Percentiles rank a stretch among this genome's conserved stretches.
Evolutionary conservation across 2,329 filamentous ascomycete genomes (phyloP).

Genomic region (Penicillium brasilianum): DNA sequence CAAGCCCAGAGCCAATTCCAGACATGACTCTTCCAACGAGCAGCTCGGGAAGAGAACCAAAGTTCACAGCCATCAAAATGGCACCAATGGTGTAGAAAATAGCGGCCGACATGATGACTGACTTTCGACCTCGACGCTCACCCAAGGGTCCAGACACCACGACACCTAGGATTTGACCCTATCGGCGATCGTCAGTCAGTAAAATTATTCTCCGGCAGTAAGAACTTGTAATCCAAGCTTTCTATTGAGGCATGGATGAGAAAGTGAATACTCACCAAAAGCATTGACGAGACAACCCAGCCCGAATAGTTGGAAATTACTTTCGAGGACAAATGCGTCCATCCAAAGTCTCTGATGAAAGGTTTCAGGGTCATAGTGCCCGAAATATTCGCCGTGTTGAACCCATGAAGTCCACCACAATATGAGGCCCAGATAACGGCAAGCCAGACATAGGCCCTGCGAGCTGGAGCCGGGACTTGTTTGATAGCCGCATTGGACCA

Average conservation of each 20-base stretch:
- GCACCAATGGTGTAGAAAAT: conserved; percentile 28
- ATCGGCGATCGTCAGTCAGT: not conserved
- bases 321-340: conserved; percentile 13
- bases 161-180: conserved; percentile 26
- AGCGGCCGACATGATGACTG: conserved; percentile 21
- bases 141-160: conserved; percentile 24
- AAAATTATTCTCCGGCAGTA: not conserved
- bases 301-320: conserved; percentile 24
- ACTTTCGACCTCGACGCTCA: conserved; percentile 28
- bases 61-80: conserved; percentile 29
- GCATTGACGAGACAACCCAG: conserved; percentile 31
- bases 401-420: conserved; percentile 28
- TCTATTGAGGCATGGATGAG: not conserved
- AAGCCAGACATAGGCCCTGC: conserved; percentile 25
- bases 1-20: conserved; percentile 25
- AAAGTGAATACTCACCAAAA: conserved; percentile 17
- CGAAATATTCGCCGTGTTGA: conserved; percentile 34
- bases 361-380: conserved; percentile 29
- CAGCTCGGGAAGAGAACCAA: conserved; percentile 25
- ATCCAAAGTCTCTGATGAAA: conserved; percentile 27
- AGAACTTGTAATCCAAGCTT: too few relatives aligned
- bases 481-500: conserved; percentile 24
- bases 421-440: conserved; percentile 29
- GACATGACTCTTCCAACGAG: conserved; percentile 26
- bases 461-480: conserved; percentile 21